phyloP scores from a whole-genome alignment of 1,284 basidiomycete species.

The Anthracocystis walkeri region DNA sequence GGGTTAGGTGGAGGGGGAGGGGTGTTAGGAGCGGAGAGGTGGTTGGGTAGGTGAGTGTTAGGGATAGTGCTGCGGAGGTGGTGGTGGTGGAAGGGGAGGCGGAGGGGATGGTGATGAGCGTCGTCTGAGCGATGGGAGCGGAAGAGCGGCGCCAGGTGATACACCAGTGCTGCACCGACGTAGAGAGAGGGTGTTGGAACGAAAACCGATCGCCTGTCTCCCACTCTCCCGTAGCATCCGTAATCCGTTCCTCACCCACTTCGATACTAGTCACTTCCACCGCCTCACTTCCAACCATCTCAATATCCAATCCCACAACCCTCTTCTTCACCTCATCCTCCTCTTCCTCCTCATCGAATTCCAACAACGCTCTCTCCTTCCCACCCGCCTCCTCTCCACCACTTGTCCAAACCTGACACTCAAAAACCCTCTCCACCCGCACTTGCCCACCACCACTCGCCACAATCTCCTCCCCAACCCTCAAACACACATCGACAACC shows the following conservation, averaged over 20 bases:
- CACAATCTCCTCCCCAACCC: constrained; percentile 11
- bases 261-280: constrained; percentile 7
- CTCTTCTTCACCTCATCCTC: not conserved
- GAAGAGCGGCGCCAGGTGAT: constrained; percentile 15
- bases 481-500: constrained; percentile 12
- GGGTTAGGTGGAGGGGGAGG: not conserved
- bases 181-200: constrained; percentile 1
- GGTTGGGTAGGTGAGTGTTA: constrained; percentile 11
- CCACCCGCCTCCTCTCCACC: too few relatives aligned
- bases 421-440: constrained; percentile 11
- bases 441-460: constrained; percentile 9
- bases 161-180: not conserved
- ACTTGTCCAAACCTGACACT: not conserved
- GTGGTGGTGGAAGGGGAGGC: not conserved
- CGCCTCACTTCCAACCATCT: constrained; percentile 7
- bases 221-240: constrained; percentile 17
- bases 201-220: constrained; percentile 12
- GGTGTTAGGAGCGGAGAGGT: constrained; percentile 2
- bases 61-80: not conserved
- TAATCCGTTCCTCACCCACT: not conserved
- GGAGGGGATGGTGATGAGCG: constrained; percentile 12
- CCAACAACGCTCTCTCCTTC: constrained; percentile 13
- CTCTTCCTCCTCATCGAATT: constrained; percentile 15
- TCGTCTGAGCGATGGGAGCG: not conserved
- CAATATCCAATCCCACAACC: constrained; percentile 23